Evolutionary conservation across 2,329 filamentous ascomycete genomes (phyloP), one percentile per base, ranked within the genome.

Genomic region (Trichoderma atroviride): DNA sequence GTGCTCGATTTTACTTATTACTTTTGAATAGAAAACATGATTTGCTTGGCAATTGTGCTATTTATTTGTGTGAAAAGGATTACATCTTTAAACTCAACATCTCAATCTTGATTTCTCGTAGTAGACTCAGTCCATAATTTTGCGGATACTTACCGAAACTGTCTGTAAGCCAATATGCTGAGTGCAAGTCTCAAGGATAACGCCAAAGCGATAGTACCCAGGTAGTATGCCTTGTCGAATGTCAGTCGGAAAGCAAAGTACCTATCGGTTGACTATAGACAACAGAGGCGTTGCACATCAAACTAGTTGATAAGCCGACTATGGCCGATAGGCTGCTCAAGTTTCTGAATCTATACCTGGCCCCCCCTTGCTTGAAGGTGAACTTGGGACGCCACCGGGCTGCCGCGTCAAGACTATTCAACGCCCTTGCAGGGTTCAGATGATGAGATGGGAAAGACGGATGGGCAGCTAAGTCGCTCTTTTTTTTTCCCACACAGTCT

Each of bases 21-120:
- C 31, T 22, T 22, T 50, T 73, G 74, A 75, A 76, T 74, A 75
- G 74, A 50, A 43, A 65, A 76, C 71, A 75, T 73, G 73, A 75
- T 65, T 31, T 50, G 37, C 43, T 61, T 62, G 33, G 16, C 62
- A 57, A 29, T 40, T 33, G 22, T 53, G 19, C 29, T 47, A 27
- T 27, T 27, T 27, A 27, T 27, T 2, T 27, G 27, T 27, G 27
- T 27, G 27, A 27, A 27, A 27, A 27, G 27, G 27, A 27, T 27
- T 2, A 4, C 4, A 4, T 27, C 4, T 19, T 19, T 4, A 19
- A 22, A 47, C 0, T 22, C 14, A 47, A 22, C 1, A 43, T n/a
- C 1, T 22, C 43, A 31, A 29, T 1, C 24, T 47, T 60, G 24
- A 27, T 47, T 4, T 31, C 1, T 31, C 14, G 37, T 22, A 22